These are phyloP conservation scores for Wickerhamiella galacta DNA, from an alignment of 805 yeast species.

Conservation along the genomic window DNA sequence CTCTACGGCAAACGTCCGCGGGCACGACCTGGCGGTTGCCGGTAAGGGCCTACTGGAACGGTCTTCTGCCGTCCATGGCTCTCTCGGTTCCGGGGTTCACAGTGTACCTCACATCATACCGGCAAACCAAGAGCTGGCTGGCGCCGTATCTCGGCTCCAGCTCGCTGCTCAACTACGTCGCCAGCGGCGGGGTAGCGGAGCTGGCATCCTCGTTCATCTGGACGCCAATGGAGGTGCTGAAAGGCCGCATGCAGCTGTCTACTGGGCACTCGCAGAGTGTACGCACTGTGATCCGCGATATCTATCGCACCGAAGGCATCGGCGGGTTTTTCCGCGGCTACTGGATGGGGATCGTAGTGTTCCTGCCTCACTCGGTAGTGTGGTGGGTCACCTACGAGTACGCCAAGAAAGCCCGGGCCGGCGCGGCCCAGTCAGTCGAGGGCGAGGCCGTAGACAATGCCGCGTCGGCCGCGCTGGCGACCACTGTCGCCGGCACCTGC, in stretches of 20 bases:
- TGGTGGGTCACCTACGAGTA: conserved; percentile 27
- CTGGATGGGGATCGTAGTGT: conserved; percentile 28
- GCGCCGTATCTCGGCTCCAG: conserved; percentile 23
- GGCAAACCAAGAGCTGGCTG: conserved; percentile 24
- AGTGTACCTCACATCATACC: conserved; percentile 25
- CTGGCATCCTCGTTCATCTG: conserved; percentile 24
- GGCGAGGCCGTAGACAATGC: not conserved
- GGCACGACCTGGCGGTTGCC: conserved; percentile 24
- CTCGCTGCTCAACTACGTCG: conserved; percentile 21
- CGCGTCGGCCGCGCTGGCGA: conserved; percentile 23
- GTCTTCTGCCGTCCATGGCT: conserved; percentile 24
- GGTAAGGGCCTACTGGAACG: conserved; percentile 25
- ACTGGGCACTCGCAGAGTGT: conserved; percentile 6
- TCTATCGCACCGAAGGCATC: conserved; percentile 51
- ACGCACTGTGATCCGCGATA: conserved; percentile 13
- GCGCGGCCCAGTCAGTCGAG: conserved; percentile 1
- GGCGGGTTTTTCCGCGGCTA: conserved; percentile 69
- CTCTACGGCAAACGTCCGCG: conserved; percentile 27
- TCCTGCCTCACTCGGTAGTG: conserved; percentile 27
- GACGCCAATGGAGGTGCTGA: conserved; percentile 32
- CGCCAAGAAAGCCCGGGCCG: conserved; percentile 3
- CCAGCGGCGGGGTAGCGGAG: conserved; percentile 27
- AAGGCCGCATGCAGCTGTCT: conserved; percentile 28
- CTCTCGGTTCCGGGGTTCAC: conserved; percentile 29
- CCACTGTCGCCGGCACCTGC: conserved; percentile 20